Percentiles rank a stretch among this genome's conserved stretches.
Conservation (phyloP, 345 rosid species). For the Dipteronia sinensis region DNA sequence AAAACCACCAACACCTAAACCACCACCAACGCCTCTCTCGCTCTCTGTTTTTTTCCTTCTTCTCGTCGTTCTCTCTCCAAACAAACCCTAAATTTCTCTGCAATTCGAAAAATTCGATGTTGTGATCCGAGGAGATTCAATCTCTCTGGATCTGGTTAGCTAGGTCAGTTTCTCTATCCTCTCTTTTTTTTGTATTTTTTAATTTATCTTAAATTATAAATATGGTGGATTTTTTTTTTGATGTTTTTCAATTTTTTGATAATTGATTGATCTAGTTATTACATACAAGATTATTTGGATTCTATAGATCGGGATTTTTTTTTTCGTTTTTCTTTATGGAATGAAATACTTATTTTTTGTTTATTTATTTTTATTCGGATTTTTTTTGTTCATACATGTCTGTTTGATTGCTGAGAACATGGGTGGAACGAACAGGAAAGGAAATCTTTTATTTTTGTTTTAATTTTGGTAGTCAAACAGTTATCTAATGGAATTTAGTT, state of each 20-base stretch:
- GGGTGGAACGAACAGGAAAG: background rate
- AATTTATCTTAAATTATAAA: background rate
- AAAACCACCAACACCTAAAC: conserved; percentile 10
- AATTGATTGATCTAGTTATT: conserved; percentile 6
- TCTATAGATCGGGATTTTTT: conserved; percentile 12
- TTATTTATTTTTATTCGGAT: background rate
- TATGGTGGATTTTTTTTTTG: background rate
- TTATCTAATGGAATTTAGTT: background rate
- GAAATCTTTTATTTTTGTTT: background rate
- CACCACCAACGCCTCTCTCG: conserved; percentile 5
- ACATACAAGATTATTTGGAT: background rate
- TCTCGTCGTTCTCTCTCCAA: conserved; percentile 1
- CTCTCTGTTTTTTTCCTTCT: background rate
- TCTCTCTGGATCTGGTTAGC: conserved; percentile 30
- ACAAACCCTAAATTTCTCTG: conserved; percentile 37
- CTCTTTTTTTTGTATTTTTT: background rate
- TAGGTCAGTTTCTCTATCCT: conserved; percentile 21
- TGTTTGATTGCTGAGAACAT: background rate
- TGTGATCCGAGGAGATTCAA: conserved; percentile 18
- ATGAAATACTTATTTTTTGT: background rate
- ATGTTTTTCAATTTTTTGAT: background rate
- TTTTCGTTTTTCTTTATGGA: background rate
- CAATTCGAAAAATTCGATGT: conserved; percentile 17
- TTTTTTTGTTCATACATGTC: background rate
- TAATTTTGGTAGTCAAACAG: background rate